These are phyloP conservation scores for Amanita pseudoporphyria DNA, from an alignment of 768 basidiomycete species.

Conservation along the genomic window DNA sequence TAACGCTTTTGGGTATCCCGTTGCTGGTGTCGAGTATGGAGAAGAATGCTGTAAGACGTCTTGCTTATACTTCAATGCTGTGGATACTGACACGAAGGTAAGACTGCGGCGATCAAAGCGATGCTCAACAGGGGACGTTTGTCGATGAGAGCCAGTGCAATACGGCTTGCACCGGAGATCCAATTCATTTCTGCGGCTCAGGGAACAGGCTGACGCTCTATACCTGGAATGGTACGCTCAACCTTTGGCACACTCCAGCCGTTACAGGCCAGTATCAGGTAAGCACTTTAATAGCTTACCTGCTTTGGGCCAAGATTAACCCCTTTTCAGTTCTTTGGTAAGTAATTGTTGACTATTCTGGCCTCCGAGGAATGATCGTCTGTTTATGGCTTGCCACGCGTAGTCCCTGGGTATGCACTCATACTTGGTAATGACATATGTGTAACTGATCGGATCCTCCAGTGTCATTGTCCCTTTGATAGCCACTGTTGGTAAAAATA, in stretches of 20 bases:
- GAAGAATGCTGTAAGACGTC: constrained; percentile 65
- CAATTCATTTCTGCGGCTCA: constrained; percentile 59
- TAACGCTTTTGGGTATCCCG: constrained; percentile 60
- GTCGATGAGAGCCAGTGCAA: constrained; percentile 34
- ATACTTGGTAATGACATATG: not conserved
- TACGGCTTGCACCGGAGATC: constrained; percentile 60
- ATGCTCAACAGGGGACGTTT: constrained; percentile 35
- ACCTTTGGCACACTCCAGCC: constrained; percentile 55
- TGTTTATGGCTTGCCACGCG: constrained; percentile 6
- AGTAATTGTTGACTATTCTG: constrained; percentile 12
- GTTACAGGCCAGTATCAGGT: constrained; percentile 68
- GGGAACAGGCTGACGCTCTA: constrained; percentile 44
- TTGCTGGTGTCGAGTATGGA: constrained; percentile 59
- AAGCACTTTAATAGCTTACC: constrained; percentile 12
- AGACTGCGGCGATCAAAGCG: constrained; percentile 65
- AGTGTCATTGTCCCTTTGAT: constrained; percentile 68
- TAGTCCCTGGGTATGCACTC: constrained; percentile 38
- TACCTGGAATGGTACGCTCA: constrained; percentile 40
- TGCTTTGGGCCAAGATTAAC: not conserved
- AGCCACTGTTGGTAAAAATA: constrained; percentile 69
- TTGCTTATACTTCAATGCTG: not conserved
- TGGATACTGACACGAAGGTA: not conserved
- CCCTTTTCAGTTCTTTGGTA: constrained; percentile 35
- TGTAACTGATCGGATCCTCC: constrained; percentile 7
- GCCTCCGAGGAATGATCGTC: not conserved